Conservation (phyloP, 2,329 filamentous ascomycete species). For the Pezicula neosporulosa region DNA sequence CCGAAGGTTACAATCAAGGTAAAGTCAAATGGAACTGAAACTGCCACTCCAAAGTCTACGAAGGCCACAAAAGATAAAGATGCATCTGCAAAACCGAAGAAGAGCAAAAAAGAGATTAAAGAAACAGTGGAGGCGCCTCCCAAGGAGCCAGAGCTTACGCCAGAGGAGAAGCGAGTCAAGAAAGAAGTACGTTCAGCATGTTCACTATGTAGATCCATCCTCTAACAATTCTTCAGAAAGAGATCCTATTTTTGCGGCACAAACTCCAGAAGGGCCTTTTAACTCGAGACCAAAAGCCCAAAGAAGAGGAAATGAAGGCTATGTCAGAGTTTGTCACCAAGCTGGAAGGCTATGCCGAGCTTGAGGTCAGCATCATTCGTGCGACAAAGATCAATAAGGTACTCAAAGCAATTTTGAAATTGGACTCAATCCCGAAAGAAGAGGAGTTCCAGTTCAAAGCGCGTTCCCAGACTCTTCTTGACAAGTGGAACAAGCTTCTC, state of each 20-base stretch:
- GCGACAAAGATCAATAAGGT: slow-evolving; percentile 98
- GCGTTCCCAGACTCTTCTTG: slow-evolving; percentile 75
- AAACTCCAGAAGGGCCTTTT: slow-evolving; percentile 93
- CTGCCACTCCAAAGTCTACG: slow-evolving; percentile 26
- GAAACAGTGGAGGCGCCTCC: slow-evolving; percentile 50
- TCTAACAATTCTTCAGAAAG: slow-evolving; percentile 49
- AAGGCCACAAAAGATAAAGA: slow-evolving; percentile 26
- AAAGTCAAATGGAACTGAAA: slow-evolving; percentile 57
- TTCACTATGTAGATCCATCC: background rate
- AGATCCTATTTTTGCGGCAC: slow-evolving; percentile 90
- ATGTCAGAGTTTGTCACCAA: slow-evolving; percentile 78
- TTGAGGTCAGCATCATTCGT: slow-evolving; percentile 86
- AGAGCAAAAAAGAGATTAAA: slow-evolving; percentile 50
- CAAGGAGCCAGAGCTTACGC: slow-evolving; percentile 55
- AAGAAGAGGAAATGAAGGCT: slow-evolving; percentile 75
- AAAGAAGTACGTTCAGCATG: slow-evolving; percentile 48
- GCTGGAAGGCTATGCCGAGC: slow-evolving; percentile 75
- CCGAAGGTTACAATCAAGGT: slow-evolving; percentile 65
- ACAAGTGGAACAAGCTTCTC: slow-evolving; percentile 86
- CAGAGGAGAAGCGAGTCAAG: slow-evolving; percentile 54
- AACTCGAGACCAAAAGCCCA: slow-evolving; percentile 77
- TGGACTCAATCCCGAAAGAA: slow-evolving; percentile 76
- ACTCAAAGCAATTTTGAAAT: slow-evolving; percentile 87
- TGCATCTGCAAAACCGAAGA: slow-evolving; percentile 39
- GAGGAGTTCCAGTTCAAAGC: slow-evolving; percentile 87